Percentiles rank a stretch among this genome's conserved stretches.
These are phyloP conservation scores for Actinomortierella ambigua DNA, from an alignment of 371 early-diverging fungal species.

Conservation along the genomic window DNA sequence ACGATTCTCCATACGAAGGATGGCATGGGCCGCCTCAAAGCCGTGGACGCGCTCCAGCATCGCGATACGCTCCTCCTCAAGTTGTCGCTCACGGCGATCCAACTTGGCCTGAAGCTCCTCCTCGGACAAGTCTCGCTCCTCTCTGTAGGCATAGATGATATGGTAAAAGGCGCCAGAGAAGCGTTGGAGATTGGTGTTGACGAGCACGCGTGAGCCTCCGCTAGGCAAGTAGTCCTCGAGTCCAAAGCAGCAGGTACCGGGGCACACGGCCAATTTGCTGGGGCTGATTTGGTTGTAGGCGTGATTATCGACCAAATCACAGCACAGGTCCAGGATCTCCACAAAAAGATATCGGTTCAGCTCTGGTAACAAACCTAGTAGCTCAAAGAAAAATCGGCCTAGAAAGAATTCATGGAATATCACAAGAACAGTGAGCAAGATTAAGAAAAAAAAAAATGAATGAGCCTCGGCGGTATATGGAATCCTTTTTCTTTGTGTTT, in stretches of 20 bases:
- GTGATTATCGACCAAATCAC: slow-evolving; percentile 36
- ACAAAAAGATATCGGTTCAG: slow-evolving; percentile 42
- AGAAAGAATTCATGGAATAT: too few species aligned
- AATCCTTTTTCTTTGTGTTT: too few species aligned
- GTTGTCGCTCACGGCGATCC: slow-evolving; percentile 18
- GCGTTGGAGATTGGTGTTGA: slow-evolving; percentile 21
- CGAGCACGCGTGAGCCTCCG: slow-evolving; percentile 31
- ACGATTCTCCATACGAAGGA: slow-evolving; percentile 39
- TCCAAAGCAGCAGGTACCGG: slow-evolving; percentile 40
- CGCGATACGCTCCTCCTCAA: slow-evolving; percentile 29
- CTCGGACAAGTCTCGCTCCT: slow-evolving; percentile 38
- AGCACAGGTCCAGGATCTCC: slow-evolving; percentile 41
- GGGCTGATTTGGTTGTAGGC: slow-evolving; percentile 35
- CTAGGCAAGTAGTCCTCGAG: slow-evolving; percentile 38
- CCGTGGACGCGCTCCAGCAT: slow-evolving; percentile 40
- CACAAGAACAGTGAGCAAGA: too few species aligned
- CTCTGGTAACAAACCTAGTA: slow-evolving; percentile 40
- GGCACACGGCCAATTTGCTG: slow-evolving; percentile 38
- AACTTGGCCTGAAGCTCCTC: slow-evolving; percentile 33
- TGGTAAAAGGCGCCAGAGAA: slow-evolving; percentile 43
- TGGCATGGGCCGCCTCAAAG: slow-evolving; percentile 28
- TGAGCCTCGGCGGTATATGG: too few species aligned
- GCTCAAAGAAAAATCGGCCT: slow-evolving; percentile 45
- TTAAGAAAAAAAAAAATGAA: too few species aligned
- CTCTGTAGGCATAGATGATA: slow-evolving; percentile 45